Evolutionary conservation across 2,329 filamentous ascomycete species (phyloP).

Genomic region (Alternaria sp.): DNA sequence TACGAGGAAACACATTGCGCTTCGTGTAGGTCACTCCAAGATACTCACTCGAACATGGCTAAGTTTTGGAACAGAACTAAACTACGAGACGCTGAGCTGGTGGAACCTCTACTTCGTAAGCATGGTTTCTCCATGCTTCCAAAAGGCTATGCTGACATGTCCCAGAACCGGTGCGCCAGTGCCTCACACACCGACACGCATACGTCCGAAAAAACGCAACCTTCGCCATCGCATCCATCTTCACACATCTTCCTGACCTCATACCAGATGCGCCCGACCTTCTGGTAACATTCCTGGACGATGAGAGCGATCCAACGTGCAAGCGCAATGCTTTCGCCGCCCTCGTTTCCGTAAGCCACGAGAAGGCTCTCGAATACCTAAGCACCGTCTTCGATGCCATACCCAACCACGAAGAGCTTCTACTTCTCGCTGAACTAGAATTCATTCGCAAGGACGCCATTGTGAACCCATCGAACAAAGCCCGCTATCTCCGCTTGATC

Average conservation of each 20-base stretch:
- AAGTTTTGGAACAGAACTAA: conserved; percentile 67
- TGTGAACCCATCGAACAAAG: conserved; percentile 93
- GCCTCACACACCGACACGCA: conserved; percentile 93
- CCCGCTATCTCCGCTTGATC: conserved; percentile 89
- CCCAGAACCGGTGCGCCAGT: conserved; percentile 79
- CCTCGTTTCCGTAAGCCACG: conserved; percentile 87
- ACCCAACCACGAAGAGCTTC: conserved; percentile 89
- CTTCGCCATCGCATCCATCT: conserved; percentile 92
- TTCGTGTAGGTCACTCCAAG: conserved; percentile 67
- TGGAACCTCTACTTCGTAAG: conserved; percentile 84
- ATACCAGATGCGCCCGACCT: conserved; percentile 97
- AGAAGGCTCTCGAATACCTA: conserved; percentile 87
- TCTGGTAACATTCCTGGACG: conserved; percentile 85
- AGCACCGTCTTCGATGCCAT: conserved; percentile 91
- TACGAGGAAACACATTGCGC: conserved; percentile 95
- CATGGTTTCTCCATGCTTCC: not conserved
- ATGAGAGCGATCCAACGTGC: conserved; percentile 92
- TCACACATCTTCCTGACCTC: conserved; percentile 85
- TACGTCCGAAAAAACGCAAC: conserved; percentile 99
- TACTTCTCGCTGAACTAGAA: conserved; percentile 92
- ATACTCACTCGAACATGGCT: conserved; percentile 18
- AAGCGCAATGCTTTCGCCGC: conserved; percentile 98
- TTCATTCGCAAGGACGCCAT: conserved; percentile 99
- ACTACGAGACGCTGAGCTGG: conserved; percentile 91
- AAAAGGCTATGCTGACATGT: conserved; percentile 1